A percentile compares a stretch with the other conserved stretches of the same genome.
Evolutionary conservation across 2,329 filamentous ascomycete species (phyloP).

Genomic region (Xylariaceae sp.): DNA sequence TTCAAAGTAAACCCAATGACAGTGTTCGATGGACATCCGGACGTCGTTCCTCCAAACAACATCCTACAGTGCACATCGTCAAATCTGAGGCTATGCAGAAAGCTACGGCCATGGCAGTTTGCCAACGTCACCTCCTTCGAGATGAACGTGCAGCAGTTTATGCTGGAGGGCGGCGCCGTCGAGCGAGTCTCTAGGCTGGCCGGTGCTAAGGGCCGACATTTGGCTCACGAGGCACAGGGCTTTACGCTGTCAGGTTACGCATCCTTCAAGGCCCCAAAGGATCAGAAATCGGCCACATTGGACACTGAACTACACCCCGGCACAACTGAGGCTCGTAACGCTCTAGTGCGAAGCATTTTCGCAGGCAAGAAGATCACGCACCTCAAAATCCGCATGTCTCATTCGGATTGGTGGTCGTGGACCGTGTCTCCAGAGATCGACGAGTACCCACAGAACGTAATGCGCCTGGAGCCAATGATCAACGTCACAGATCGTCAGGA

Average conservation of each 20-base stretch:
- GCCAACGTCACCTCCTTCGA: conserved; percentile 26
- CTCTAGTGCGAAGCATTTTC: conserved; percentile 14
- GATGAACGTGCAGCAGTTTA: conserved; percentile 23
- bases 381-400: conserved; percentile 25
- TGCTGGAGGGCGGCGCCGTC: conserved; percentile 28
- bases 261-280: conserved; percentile 15
- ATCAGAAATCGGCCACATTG: not conserved
- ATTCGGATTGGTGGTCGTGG: conserved; percentile 30
- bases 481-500: conserved; percentile 18
- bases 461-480: conserved; percentile 29
- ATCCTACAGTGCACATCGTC: conserved; percentile 17
- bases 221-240: conserved; percentile 16
- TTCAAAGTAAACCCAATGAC: conserved; percentile 26
- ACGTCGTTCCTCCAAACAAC: conserved; percentile 16
- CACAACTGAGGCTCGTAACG: conserved; percentile 4
- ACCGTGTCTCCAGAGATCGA: conserved; percentile 10
- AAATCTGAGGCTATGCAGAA: conserved; percentile 9
- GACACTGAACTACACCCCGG: conserved; percentile 7
- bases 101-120: conserved; percentile 28
- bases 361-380: conserved; percentile 23
- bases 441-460: conserved; percentile 9
- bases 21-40: conserved; percentile 22
- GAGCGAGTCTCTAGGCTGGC: conserved; percentile 24
- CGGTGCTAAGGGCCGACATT: conserved; percentile 23
- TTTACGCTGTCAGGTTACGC: conserved; percentile 18